Evolutionary conservation across 306 rosid genomes (phyloP), one percentile per base, ranked within the genome.

Genomic region (Cucumis sativus): DNA sequence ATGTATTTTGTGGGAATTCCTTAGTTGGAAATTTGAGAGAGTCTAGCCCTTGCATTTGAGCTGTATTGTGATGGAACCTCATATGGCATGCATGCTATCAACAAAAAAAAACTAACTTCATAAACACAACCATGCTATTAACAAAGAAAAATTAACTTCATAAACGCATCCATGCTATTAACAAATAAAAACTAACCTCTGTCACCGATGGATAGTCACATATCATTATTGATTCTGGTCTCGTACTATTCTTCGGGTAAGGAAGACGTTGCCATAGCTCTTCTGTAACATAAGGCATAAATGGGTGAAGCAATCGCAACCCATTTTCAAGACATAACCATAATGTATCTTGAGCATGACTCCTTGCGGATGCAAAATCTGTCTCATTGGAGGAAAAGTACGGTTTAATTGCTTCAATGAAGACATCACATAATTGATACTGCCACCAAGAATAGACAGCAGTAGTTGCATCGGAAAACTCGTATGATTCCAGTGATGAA

Each of bases 241-340:
- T 84, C 68, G 82, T 56, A 66, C 83, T 56, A 77, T 87, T 93
- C 76, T 17, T 77, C 51, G 96, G 80, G 23, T 84, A 88, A 80
- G 99, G 99, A 84, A 95, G 97, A 51, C 99, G 99, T 87, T 95
- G 98, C 97, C 97, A 95, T 78, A 92, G 81, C 84, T 95, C 99
- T 86, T 95, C 99, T 49, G 97, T 92, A 70, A 92, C 96, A 64
- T 87, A 95, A 41, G 99, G 99, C 97, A 92, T 95, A 84, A 95
- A 90, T 8, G 99, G 99, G 79, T 95, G 99, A 83, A 95, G 97
- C 88, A 95, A 81, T 63, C 97, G 90, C 82, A 92, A 87, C 49
- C 99, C 99, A 84, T 85, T 84, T 72, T 95, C 99, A 74, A 95
- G 93, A 80, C 99, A 95, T 69, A 92, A 78, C 97, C 99, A 92